Base-by-base conservation (phyloP, 352 stramenopile species). In the Phytophthora colocasiae region DNA sequence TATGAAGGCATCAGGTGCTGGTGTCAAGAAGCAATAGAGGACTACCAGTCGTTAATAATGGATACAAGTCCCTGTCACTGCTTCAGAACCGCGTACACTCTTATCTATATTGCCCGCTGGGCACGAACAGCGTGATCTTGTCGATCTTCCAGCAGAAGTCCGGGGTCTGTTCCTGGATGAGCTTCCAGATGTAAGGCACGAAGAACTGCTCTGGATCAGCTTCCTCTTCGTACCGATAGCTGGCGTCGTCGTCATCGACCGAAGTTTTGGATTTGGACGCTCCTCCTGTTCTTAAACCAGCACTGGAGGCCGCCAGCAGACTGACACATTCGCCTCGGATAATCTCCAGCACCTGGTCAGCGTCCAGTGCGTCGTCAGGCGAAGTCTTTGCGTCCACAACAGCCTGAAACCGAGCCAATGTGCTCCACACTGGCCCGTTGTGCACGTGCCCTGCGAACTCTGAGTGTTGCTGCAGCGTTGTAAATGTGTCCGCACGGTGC, bases 61-160 rank as follows among this genome's bases (percentile, higher is more conserved):
- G 31, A 36, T 36, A 36, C 31, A 36, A 36, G 31, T 10, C 31
- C 31, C 31, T 36, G 9, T 36, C 12, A 36, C 9, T 36, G 31
- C 31, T 36, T 36, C 31, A 36, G 31, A 8, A 34, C 31, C 6
- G 31, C 8, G 31, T 36, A 36, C 31, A 3, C 31, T 31, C 22
- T 36, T 36, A 36, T 36, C 31, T 36, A 36, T 36, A 36, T 67
- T 17, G 31, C 7, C 47, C 38, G 17, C 52, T 75, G 6, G 79
- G 71, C 29, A 78, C 57, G 27, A 93, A 93, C 39, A 93, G 83
- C 45, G 85, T 93, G 69, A 92, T 91, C 69, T 93, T 93, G 50
- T 92, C 83, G 6, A 75, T 68, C 49, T 88, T 90, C 86, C 86
- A 95, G 65, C 79, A 85, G 41, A 92, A 91, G 19, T 95, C 86